phyloP scores from a whole-genome alignment of 805 yeast species.

The Schwanniomyces pseudopolymorphus region DNA sequence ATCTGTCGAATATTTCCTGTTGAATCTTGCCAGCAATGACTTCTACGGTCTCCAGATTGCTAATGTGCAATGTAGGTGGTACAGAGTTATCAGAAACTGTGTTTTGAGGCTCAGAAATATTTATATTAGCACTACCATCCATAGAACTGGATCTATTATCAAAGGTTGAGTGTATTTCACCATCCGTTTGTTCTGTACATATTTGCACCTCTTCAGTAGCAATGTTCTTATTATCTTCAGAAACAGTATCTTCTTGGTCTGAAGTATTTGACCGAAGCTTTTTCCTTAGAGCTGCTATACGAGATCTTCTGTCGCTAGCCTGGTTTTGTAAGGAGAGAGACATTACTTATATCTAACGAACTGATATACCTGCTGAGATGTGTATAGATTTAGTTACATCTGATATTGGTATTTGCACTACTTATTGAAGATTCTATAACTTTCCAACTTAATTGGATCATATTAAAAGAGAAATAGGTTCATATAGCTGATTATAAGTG shows the following conservation, averaged over 20 bases:
- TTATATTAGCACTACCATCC: background rate
- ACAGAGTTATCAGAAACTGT: background rate
- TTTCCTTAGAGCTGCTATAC: constrained; percentile 16
- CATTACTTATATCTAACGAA: no score
- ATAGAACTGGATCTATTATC: background rate
- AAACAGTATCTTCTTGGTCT: background rate
- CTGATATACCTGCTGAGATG: no score
- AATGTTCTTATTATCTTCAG: no score
- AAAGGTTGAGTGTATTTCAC: background rate
- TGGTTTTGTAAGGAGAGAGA: constrained; percentile 4
- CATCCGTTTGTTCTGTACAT: background rate
- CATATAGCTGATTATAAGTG: no score
- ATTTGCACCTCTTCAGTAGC: background rate
- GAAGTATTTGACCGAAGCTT: constrained; percentile 3
- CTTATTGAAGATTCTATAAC: background rate
- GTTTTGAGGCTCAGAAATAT: background rate
- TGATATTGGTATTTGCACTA: background rate
- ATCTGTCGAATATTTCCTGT: constrained; percentile 15
- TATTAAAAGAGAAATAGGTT: no score
- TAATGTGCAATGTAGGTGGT: constrained; percentile 5
- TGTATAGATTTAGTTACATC: no score
- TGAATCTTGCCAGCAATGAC: constrained; percentile 23
- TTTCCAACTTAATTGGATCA: no score
- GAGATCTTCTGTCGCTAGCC: constrained; percentile 15
- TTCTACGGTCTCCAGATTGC: constrained; percentile 26